These are phyloP conservation scores for Lactarius psammicola DNA, from an alignment of 768 basidiomycete genomes.

Conservation along the genomic window DNA sequence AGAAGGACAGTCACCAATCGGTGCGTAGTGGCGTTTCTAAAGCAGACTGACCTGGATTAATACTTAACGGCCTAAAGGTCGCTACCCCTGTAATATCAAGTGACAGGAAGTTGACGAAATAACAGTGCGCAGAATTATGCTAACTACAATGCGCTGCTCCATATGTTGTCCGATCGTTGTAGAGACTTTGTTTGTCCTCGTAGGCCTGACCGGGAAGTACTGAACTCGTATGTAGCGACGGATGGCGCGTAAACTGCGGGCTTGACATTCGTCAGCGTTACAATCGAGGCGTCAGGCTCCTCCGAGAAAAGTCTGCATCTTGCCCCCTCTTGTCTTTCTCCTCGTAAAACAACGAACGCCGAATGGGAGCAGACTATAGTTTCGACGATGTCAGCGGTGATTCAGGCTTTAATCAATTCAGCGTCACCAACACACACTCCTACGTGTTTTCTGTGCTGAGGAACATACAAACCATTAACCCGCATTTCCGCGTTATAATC, in stretches of 20 bases:
- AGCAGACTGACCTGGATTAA: constrained; percentile 72
- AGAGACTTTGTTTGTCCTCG: constrained; percentile 16
- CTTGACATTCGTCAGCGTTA: constrained; percentile 64
- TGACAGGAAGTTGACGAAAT: neutral
- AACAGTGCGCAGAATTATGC: constrained; percentile 47
- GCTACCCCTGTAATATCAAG: neutral
- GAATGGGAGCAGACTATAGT: constrained; percentile 48
- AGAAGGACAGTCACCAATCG: neutral
- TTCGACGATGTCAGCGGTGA: constrained; percentile 41
- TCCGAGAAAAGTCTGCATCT: constrained; percentile 48
- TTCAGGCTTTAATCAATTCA: constrained; percentile 55
- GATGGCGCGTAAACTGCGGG: constrained; percentile 65
- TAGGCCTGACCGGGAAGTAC: neutral
- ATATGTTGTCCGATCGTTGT: constrained; percentile 54
- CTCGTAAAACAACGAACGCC: neutral
- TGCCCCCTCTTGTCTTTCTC: neutral
- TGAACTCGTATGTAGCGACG: constrained; percentile 39
- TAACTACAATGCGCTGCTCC: constrained; percentile 59
- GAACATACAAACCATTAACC: constrained; percentile 63
- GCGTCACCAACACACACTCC: constrained; percentile 47
- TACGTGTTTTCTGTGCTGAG: constrained; percentile 60
- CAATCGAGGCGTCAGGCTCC: constrained; percentile 74
- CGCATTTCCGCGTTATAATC: constrained; percentile 52
- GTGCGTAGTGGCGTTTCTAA: constrained; percentile 7
- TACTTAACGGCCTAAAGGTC: constrained; percentile 67